Evolutionary conservation across 78 protist species (phyloP).

Genomic region (Polysphondylium violaceum): DNA sequence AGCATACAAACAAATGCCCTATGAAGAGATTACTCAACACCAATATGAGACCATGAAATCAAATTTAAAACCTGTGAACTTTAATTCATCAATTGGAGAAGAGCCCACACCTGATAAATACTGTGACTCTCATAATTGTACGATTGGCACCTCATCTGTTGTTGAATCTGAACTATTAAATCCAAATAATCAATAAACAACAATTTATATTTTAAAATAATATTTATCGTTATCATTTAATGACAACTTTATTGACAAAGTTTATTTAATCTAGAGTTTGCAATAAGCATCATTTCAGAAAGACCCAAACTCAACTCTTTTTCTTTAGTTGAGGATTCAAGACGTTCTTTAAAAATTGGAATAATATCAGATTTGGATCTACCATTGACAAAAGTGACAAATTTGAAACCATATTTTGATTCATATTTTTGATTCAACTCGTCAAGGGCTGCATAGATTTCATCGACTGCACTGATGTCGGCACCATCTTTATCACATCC

Average conservation of each 20-base stretch:
- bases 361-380: slow-evolving; percentile 34
- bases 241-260: neutral
- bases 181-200: slow-evolving; percentile 4
- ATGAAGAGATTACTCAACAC: slow-evolving; percentile 42
- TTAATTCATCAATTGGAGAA: neutral
- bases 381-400: slow-evolving; percentile 67
- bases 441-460: neutral
- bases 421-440: slow-evolving; percentile 28
- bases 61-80: slow-evolving; percentile 46
- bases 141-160: too few species aligned
- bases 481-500: neutral
- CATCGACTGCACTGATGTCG: neutral
- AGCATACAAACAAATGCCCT: slow-evolving; percentile 66
- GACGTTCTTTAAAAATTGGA: slow-evolving; percentile 27
- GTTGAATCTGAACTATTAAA: neutral
- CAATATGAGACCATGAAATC: neutral
- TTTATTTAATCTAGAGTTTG: slow-evolving; percentile 45
- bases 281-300: slow-evolving; percentile 26
- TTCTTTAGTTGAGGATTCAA: neutral
- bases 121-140: slow-evolving; percentile 66
- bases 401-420: slow-evolving; percentile 40
- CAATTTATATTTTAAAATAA: neutral
- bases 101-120: slow-evolving; percentile 69
- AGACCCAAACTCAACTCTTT: slow-evolving; percentile 21
- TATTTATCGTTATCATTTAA: neutral